Conservation (phyloP, 2,329 filamentous ascomycete genomes). For the Aureobasidium lini region DNA sequence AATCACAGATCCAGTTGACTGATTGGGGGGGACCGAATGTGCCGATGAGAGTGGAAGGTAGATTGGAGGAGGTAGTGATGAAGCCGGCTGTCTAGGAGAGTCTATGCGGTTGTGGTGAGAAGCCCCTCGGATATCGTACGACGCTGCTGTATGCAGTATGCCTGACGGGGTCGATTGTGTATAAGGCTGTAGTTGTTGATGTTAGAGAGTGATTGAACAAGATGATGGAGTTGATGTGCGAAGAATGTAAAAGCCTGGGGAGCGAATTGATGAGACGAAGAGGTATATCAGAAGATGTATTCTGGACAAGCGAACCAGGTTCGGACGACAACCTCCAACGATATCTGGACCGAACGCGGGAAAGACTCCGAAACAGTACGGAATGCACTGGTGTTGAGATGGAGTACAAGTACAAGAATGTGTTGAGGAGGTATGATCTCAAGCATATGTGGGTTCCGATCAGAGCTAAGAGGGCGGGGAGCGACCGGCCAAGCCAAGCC, state of each 20-base stretch:
- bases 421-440: slow-evolving; percentile 1
- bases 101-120: neutral
- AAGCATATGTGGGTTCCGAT: neutral
- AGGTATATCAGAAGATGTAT: neutral
- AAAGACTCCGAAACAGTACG: neutral
- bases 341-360: neutral
- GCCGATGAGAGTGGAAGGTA: neutral
- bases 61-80: neutral
- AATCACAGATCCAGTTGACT: neutral
- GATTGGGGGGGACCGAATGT: neutral
- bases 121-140: neutral
- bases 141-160: neutral
- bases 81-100: neutral
- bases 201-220: neutral
- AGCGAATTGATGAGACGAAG: neutral
- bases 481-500: slow-evolving; percentile 9
- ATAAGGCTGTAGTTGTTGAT: slow-evolving; percentile 1
- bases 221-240: neutral
- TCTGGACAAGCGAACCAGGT: neutral
- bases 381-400: neutral
- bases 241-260: neutral
- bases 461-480: slow-evolving; percentile 10
- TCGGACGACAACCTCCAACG: neutral
- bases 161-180: neutral
- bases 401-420: slow-evolving; percentile 9